Base-by-base conservation (phyloP, 2,329 filamentous ascomycete genomes). In the Fusarium equiseti region DNA sequence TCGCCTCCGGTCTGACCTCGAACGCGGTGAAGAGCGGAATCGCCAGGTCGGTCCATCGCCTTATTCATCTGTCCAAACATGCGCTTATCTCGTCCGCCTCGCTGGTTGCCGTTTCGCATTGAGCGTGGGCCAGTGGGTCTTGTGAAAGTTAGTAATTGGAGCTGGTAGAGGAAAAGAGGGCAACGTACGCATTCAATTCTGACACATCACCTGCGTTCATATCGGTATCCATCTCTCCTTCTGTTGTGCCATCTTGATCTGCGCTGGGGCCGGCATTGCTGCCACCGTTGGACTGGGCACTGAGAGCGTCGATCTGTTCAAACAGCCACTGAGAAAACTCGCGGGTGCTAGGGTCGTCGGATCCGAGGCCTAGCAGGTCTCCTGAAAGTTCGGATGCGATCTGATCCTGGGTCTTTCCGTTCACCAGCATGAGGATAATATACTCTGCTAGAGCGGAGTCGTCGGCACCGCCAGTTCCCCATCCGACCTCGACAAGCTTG, bases 291-390 rank as follows among this genome's bases (percentile, higher is more conserved):
- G 90, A 76, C 78, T 91, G 89, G 51, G 84, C 83, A 76, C 91
- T 89, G 67, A 96, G 84, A 15, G 83, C 70, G 48, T 91, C 89
- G 66, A 97, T 91, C 79, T 97, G 92, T 59, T 94, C 89, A 78
- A 98, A 98, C n/a, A 99, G 84, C 96, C 96, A 99, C 78, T 87
- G 88, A 67, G 95, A 90, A 78, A 99, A 98, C 58, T 95, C 91
- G 67, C 88, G 89, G 10, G 94, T 93, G 71, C 90, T 91, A 53
- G 92, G 89, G 75, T 98, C 95, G 65, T 97, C 94, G 49, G 94
- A 90, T 5, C 90, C 89, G 7, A 98, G 87, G 61, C 90, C 90
- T 5, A 99, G 88, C 44, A 99, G 87, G 75, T 99, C 96, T 71
- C 91, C 92, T 2, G 95, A 92, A 16, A 99, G 89, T 79, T 99